Evolutionary conservation across 768 basidiomycete species (phyloP).

Genomic region (Xanthoconium stramineum): DNA sequence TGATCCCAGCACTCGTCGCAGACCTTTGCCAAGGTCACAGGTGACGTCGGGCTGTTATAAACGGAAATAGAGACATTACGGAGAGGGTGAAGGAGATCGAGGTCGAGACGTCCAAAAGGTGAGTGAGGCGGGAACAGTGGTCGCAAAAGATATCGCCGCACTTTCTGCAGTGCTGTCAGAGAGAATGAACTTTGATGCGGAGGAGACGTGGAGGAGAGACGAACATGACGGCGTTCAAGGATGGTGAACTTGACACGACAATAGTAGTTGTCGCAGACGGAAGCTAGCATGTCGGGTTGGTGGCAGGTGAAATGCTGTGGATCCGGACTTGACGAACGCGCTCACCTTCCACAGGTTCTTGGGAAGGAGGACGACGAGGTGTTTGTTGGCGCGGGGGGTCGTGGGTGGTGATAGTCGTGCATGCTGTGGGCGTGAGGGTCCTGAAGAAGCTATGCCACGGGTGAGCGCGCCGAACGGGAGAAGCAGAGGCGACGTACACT

Average conservation of each 20-base stretch:
- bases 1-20: conserved; percentile 79
- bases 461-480: not conserved
- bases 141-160: conserved; percentile 78
- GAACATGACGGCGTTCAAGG: conserved; percentile 71
- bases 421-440: conserved; percentile 15
- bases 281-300: conserved; percentile 60
- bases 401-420: conserved; percentile 18
- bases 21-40: conserved; percentile 57
- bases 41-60: conserved; percentile 59
- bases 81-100: conserved; percentile 70
- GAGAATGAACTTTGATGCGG: conserved; percentile 17
- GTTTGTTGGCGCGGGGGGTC: conserved; percentile 51
- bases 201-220: conserved; percentile 20
- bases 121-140: conserved; percentile 55
- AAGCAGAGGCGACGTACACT: conserved; percentile 10
- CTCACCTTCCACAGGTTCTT: conserved; percentile 72
- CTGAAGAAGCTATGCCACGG: conserved; percentile 18
- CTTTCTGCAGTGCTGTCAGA: conserved; percentile 71
- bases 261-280: conserved; percentile 69
- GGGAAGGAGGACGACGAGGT: conserved; percentile 72
- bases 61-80: conserved; percentile 56
- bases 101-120: conserved; percentile 70
- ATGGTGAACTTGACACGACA: conserved; percentile 65
- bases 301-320: conserved; percentile 16
- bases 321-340: not conserved